Conservation (phyloP, 163 green algal species). For the Scenedesmus sp. region DNA sequence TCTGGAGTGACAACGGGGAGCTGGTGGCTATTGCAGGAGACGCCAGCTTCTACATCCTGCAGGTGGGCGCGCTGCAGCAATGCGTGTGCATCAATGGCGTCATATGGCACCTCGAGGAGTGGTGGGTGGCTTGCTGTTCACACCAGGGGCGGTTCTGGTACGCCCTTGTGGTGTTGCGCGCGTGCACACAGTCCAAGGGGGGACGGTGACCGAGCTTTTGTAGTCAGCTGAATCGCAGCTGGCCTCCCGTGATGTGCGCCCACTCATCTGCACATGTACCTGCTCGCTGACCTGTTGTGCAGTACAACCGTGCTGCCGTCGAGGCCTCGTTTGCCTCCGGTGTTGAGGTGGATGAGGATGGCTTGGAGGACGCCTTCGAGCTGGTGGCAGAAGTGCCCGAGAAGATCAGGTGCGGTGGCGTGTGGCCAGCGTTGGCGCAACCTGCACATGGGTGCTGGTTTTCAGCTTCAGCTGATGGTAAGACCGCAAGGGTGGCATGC, state of each 20-base stretch:
- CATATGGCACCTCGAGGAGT: no score
- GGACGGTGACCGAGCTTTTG: no score
- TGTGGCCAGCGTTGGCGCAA: not conserved
- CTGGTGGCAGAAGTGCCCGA: constrained; percentile 87
- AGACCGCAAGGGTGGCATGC: no score
- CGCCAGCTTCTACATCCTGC: constrained; percentile 90
- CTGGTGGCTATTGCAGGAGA: constrained; percentile 89
- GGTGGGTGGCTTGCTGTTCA: no score
- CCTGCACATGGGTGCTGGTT: no score
- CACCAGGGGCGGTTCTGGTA: no score
- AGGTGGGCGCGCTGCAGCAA: not conserved
- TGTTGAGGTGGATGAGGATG: constrained; percentile 74
- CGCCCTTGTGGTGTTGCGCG: no score
- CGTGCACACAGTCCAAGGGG: no score
- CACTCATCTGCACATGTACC: not conserved
- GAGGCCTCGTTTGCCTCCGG: constrained; percentile 56
- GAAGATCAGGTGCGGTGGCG: constrained; percentile 42
- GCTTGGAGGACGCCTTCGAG: constrained; percentile 96
- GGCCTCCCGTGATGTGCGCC: no score
- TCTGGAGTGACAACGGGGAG: constrained; percentile 93
- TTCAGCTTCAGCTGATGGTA: no score
- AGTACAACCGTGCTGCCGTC: constrained; percentile 56
- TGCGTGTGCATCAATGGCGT: not conserved
- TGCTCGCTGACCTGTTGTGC: not conserved
- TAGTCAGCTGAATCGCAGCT: not conserved